Percentiles rank a stretch among this genome's conserved stretches.
phyloP scores from a whole-genome alignment of 192 early-diverging fungal genomes.

The Backusella macrospora region DNA sequence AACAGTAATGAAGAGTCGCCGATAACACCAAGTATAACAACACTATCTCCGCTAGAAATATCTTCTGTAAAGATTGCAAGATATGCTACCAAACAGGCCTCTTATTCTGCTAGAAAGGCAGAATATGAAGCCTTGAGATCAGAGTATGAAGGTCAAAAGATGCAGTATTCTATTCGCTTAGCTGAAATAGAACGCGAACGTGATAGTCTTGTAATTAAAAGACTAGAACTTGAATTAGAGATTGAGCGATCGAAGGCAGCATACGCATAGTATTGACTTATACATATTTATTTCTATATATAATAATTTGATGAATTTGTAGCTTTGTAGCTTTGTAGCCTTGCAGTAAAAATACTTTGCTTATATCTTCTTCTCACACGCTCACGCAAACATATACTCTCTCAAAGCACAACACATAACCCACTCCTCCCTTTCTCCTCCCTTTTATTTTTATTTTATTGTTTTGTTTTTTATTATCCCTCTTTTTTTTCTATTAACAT shows the following conservation, averaged over 20 bases:
- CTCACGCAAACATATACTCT: too few relatives aligned
- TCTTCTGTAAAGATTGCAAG: background rate
- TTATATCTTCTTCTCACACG: too few relatives aligned
- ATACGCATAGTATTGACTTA: too few relatives aligned
- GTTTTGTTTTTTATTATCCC: too few relatives aligned
- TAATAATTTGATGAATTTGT: too few relatives aligned
- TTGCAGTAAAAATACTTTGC: too few relatives aligned
- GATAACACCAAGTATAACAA: background rate
- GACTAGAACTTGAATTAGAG: slow-evolving; percentile 13
- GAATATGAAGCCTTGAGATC: background rate
- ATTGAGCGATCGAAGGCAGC: background rate
- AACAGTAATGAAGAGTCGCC: background rate
- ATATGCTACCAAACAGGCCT: slow-evolving; percentile 6
- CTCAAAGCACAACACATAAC: too few relatives aligned
- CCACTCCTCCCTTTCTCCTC: too few relatives aligned
- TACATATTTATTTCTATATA: too few relatives aligned
- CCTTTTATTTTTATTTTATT: too few relatives aligned
- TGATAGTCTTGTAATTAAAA: slow-evolving; percentile 11
- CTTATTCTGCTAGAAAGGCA: background rate
- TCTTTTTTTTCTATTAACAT: too few relatives aligned
- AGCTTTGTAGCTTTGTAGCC: too few relatives aligned
- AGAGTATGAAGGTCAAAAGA: slow-evolving; percentile 15
- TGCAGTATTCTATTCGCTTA: background rate
- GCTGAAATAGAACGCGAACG: slow-evolving; percentile 17
- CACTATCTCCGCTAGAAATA: background rate